Conservation (phyloP, 169 alveolate genomes). For the Fabrea salina region DNA sequence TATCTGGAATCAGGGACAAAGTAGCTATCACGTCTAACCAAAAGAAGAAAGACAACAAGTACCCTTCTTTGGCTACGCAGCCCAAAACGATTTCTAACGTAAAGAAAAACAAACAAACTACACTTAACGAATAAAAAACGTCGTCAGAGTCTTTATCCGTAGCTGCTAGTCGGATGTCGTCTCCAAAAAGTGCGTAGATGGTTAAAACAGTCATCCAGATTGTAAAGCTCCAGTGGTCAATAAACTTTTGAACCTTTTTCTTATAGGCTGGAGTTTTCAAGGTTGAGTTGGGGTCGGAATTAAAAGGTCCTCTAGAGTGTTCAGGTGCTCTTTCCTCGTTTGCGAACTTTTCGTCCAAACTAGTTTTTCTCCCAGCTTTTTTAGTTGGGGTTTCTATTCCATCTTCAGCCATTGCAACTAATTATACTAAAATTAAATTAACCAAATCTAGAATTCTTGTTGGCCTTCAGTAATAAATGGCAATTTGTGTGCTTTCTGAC, state of each 20-base stretch:
- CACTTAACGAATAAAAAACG: constrained; percentile 39
- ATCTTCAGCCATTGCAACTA: too few relatives aligned
- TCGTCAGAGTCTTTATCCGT: constrained; percentile 40
- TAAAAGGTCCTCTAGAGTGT: too few relatives aligned
- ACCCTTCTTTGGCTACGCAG: constrained; percentile 57
- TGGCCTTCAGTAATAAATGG: constrained; percentile 5
- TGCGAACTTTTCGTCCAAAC: too few relatives aligned
- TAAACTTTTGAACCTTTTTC: too few relatives aligned
- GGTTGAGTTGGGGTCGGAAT: too few relatives aligned
- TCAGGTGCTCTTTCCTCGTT: too few relatives aligned
- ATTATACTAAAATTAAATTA: too few relatives aligned
- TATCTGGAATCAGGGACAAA: constrained; percentile 69
- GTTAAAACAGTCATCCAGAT: constrained; percentile 52
- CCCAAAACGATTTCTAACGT: constrained; percentile 58
- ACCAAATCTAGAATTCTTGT: too few relatives aligned
- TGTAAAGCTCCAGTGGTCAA: constrained; percentile 29
- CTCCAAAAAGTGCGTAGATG: constrained; percentile 76
- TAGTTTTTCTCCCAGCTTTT: too few relatives aligned
- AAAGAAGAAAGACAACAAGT: constrained; percentile 71
- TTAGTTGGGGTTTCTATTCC: too few relatives aligned
- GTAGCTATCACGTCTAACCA: constrained; percentile 79
- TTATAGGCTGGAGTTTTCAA: too few relatives aligned
- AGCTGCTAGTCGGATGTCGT: constrained; percentile 56
- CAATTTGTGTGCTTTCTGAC: constrained; percentile 3
- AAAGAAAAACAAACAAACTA: constrained; percentile 49